phyloP scores from a whole-genome alignment of 108 stramenopile species.

The Chaetoceros muelleri region DNA sequence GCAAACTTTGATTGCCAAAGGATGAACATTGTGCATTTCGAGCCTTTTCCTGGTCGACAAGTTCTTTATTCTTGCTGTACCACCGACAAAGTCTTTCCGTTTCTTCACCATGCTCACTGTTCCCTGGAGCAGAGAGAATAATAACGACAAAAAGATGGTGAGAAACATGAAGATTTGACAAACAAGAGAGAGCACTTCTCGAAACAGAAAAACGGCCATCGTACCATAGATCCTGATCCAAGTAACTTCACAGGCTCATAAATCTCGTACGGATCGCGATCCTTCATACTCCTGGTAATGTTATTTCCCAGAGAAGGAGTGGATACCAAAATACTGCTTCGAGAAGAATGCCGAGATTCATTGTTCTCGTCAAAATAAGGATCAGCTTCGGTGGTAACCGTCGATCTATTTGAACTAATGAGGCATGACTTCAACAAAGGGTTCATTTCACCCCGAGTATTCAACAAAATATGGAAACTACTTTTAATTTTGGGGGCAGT shows the following conservation, averaged over 20 bases:
- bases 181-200: too few species aligned
- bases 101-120: background rate
- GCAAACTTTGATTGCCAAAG: background rate
- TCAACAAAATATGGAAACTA: too few species aligned
- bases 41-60: background rate
- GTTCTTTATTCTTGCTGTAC: background rate
- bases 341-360: background rate
- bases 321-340: too few species aligned
- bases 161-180: too few species aligned
- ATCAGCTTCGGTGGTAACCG: background rate
- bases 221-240: conserved; percentile 22
- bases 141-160: too few species aligned
- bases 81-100: background rate
- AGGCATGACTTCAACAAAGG: background rate
- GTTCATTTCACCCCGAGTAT: background rate
- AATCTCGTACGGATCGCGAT: conserved; percentile 33
- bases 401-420: too few species aligned
- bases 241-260: conserved; percentile 16
- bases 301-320: conserved; percentile 16
- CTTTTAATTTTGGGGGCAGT: too few species aligned
- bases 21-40: background rate
- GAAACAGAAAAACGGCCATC: background rate
- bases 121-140: background rate
- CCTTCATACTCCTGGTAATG: conserved; percentile 15
- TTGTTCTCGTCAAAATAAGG: background rate